Percentiles rank a stretch among this genome's conserved stretches.
Conservation (phyloP, 2,329 filamentous ascomycete species). For the Calonectria pauciramosa region DNA sequence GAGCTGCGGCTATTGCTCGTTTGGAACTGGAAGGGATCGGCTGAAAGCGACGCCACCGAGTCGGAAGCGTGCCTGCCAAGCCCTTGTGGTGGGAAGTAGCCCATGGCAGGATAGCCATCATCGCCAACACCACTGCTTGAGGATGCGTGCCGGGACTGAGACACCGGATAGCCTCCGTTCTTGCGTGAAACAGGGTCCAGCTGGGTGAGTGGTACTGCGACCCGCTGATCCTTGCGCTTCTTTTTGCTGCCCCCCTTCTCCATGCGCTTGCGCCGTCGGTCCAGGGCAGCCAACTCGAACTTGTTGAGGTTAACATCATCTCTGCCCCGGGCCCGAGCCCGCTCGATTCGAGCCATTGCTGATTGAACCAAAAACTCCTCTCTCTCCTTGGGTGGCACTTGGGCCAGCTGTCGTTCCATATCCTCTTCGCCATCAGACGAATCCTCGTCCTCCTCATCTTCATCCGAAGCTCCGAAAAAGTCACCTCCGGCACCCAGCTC, state of each 20-base stretch:
- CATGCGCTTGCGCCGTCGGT: slow-evolving; percentile 74
- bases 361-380: slow-evolving; percentile 84
- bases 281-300: slow-evolving; percentile 85
- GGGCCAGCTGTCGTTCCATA: slow-evolving; percentile 56
- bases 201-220: slow-evolving; percentile 67
- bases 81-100: slow-evolving; percentile 63
- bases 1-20: slow-evolving; percentile 58
- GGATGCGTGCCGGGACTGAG: slow-evolving; percentile 55
- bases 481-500: slow-evolving; percentile 62
- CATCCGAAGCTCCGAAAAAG: slow-evolving; percentile 51
- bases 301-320: slow-evolving; percentile 84
- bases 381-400: slow-evolving; percentile 71
- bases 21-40: slow-evolving; percentile 69
- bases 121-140: slow-evolving; percentile 53
- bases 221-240: slow-evolving; percentile 60
- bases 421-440: slow-evolving; percentile 53
- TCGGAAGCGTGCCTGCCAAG: slow-evolving; percentile 62
- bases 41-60: slow-evolving; percentile 50
- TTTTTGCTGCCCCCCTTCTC: slow-evolving; percentile 58
- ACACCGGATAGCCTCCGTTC: slow-evolving; percentile 47
- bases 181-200: slow-evolving; percentile 60
- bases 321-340: slow-evolving; percentile 82
- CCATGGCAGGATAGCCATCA: slow-evolving; percentile 59
- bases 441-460: slow-evolving; percentile 47
- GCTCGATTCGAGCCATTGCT: slow-evolving; percentile 84